These are phyloP conservation scores for Ophiocordyceps camponoti-saundersi DNA, from an alignment of 2,329 filamentous ascomycete species.

Conservation along the genomic window DNA sequence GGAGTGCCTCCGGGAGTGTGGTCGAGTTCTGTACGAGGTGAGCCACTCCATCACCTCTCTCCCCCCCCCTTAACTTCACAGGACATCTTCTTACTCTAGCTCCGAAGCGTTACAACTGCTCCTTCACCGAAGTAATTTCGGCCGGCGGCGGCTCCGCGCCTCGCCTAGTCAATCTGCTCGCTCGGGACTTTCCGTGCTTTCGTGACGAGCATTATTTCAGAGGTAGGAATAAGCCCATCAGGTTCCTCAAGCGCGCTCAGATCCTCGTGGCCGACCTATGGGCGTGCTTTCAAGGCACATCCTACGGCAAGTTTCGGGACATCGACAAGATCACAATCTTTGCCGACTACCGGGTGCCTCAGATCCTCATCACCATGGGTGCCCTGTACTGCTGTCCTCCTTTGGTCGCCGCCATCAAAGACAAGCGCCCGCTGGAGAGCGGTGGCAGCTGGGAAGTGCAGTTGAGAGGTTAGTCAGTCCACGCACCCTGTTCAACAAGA, in stretches of 20 bases:
- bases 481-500: no score
- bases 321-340: conserved; percentile 98
- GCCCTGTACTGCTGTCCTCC: conserved; percentile 74
- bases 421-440: conserved; percentile 46
- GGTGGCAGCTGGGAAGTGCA: conserved; percentile 74
- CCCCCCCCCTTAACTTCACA: neutral
- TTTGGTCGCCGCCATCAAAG: conserved; percentile 52
- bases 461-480: conserved; percentile 44
- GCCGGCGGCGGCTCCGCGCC: conserved; percentile 67
- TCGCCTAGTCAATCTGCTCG: conserved; percentile 69
- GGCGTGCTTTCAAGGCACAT: conserved; percentile 79
- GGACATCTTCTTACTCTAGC: neutral
- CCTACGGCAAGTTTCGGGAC: conserved; percentile 68
- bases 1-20: conserved; percentile 66
- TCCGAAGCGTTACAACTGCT: conserved; percentile 58
- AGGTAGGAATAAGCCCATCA: conserved; percentile 49
- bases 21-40: conserved; percentile 62
- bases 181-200: conserved; percentile 71
- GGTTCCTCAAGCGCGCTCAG: conserved; percentile 85
- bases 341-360: conserved; percentile 91
- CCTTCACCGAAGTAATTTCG: conserved; percentile 55
- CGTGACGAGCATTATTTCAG: conserved; percentile 65
- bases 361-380: conserved; percentile 72
- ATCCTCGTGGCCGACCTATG: conserved; percentile 92
- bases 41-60: neutral